A percentile compares a stretch with the other conserved stretches of the same genome.
Evolutionary conservation across 169 alveolate species (phyloP).

Genomic region (Plasmodium coatneyi): DNA sequence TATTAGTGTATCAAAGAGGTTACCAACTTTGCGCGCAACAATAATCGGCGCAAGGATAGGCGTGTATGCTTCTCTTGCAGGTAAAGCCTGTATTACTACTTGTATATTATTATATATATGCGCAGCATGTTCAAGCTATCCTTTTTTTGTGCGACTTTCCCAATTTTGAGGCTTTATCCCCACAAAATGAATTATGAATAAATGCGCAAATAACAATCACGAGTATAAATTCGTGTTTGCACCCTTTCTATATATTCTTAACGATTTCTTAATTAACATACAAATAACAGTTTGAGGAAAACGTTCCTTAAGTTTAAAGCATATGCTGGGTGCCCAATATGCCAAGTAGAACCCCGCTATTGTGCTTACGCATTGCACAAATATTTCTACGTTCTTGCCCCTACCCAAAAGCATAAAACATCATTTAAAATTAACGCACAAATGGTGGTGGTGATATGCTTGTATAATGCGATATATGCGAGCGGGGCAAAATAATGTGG

Average conservation of each 20-base stretch:
- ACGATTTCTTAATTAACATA: not conserved
- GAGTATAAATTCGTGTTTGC: not conserved
- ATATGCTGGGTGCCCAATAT: not conserved
- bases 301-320: not conserved
- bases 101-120: not conserved
- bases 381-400: not conserved
- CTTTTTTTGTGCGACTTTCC: not conserved
- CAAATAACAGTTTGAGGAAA: not conserved
- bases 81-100: not conserved
- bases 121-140: not conserved
- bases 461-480: not conserved
- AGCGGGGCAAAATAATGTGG: not conserved
- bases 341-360: not conserved
- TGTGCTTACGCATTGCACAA: not conserved
- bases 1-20: slow-evolving; percentile 74
- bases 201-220: not conserved
- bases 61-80: not conserved
- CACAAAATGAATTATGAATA: not conserved
- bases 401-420: not conserved
- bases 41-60: not conserved
- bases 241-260: not conserved
- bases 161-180: not conserved
- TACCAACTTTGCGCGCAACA: slow-evolving; percentile 5
- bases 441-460: not conserved
- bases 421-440: not conserved